A percentile compares a stretch with the other conserved stretches of the same genome.
These are phyloP conservation scores for Lipomyces spencermartinsiae DNA, from an alignment of 805 yeast genomes.

Conservation along the genomic window DNA sequence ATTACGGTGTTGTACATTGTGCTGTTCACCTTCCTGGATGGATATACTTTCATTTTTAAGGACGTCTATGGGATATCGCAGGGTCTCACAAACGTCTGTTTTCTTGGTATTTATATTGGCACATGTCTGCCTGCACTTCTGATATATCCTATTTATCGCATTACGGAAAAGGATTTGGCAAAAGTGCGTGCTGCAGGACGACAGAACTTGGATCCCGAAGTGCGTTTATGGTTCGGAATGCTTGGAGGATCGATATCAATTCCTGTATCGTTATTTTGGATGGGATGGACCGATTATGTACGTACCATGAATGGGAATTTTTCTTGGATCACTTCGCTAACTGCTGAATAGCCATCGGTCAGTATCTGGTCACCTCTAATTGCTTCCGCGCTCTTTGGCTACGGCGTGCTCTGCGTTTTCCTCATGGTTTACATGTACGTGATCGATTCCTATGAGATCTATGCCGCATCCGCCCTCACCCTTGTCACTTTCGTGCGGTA, in stretches of 20 bases:
- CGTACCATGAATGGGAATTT: conserved; percentile 40
- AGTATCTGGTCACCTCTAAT: conserved; percentile 53
- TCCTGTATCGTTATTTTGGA: conserved; percentile 57
- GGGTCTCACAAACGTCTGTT: conserved; percentile 28
- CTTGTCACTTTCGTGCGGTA: conserved; percentile 71
- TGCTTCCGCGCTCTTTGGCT: conserved; percentile 58
- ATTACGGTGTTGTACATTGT: conserved; percentile 64
- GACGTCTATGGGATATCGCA: conserved; percentile 54
- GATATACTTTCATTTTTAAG: conserved; percentile 61
- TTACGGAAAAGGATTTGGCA: conserved; percentile 19
- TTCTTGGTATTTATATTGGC: conserved; percentile 29
- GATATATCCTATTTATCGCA: conserved; percentile 25
- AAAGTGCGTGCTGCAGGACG: conserved; percentile 24
- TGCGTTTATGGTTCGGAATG: conserved; percentile 56
- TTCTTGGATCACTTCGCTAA: neutral
- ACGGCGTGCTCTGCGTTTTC: conserved; percentile 50
- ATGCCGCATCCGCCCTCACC: conserved; percentile 80
- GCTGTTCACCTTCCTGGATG: conserved; percentile 64
- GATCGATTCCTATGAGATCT: conserved; percentile 53
- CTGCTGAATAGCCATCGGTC: conserved; percentile 13
- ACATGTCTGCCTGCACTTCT: conserved; percentile 21
- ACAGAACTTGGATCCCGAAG: conserved; percentile 52
- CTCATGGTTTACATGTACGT: conserved; percentile 51
- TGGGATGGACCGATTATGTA: conserved; percentile 60
- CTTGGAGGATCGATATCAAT: conserved; percentile 57